Percentiles rank a stretch among this genome's conserved stretches.
Evolutionary conservation across 164 flowering plant genomes (phyloP).

Genomic region (Kingdonia uniflora): DNA sequence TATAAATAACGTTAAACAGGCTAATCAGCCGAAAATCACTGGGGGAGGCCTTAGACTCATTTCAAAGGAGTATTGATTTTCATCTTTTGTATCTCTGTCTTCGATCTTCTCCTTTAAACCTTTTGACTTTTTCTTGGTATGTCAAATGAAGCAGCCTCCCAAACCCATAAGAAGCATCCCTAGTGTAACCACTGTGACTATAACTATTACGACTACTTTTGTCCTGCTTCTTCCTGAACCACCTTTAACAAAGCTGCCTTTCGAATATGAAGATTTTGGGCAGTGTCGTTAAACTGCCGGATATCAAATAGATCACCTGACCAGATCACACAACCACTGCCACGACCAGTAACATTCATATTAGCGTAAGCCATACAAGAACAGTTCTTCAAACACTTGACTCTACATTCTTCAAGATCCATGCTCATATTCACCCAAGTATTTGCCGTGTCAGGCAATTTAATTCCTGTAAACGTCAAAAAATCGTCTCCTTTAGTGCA

Average conservation of each 20-base stretch:
- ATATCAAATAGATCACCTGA: constrained; percentile 20
- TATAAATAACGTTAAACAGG: no score
- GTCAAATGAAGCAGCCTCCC: neutral
- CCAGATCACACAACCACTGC: constrained; percentile 28
- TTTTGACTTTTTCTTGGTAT: neutral
- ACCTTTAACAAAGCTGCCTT: constrained; percentile 18
- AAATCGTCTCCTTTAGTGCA: constrained; percentile 7
- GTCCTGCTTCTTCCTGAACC: neutral
- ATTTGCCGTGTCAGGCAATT: constrained; percentile 15
- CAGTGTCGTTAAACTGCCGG: no score
- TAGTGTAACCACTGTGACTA: no score
- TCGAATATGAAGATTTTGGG: constrained; percentile 19
- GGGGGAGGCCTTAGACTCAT: no score
- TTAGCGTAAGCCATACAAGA: constrained; percentile 25
- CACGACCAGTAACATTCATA: constrained; percentile 8
- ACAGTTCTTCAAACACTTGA: no score
- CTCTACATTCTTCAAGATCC: constrained; percentile 7
- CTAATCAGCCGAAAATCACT: no score
- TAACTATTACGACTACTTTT: neutral
- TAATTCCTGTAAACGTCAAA: constrained; percentile 3
- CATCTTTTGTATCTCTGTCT: no score
- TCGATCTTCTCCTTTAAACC: no score
- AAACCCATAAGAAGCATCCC: constrained; percentile 5
- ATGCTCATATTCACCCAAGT: constrained; percentile 7
- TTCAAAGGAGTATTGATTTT: no score